Base-by-base conservation (phyloP, 371 early-diverging fungal species). In the Mucor saturninus region DNA sequence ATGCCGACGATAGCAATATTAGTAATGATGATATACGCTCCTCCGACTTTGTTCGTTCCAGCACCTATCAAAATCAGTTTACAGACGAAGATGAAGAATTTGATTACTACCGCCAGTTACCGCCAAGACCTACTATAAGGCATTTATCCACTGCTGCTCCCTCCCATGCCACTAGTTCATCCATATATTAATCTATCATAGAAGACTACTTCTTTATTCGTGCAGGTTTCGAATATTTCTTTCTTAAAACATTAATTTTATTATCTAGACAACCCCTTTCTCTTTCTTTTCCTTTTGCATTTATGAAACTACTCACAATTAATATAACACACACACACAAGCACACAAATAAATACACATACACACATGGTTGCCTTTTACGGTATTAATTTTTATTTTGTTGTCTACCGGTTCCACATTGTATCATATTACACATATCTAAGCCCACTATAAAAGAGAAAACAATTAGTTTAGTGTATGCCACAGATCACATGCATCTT, bases 1-100 rank as follows among this genome's bases (percentile, higher is more conserved):
- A 64, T 40, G 64, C 52, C 5, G 65, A 58, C 2, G 62, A 58
- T 5, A 56, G 43, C 11, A 37, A 32, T 31, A 66, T 56, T 7
- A 61, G 62, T 15, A 54, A 54, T 26, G 50, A 65, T 42, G 59
- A 58, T n/a, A 67, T 67, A 48, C 54, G 54, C 2, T 58, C 62
- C 11, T 54, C 62, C 0, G 68, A 67, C 38, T 46, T 67, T 32
- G 45, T 67, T 10, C 59, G 62, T 32, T 45, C 46, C 6, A 46
- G 54, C 38, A 61, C 21, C 45, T 46, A 57, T 43, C 51, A 56
- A 51, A n/a, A n/a, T 26, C 46, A 21, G 3, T 46, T 46, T 50
- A 50, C 11, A 7, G 21, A 30, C 7, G 35, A 48, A 21, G 13
- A 37, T 21, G 39, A 42, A 11, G 32, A 49, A 58, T 14, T 48